Evolutionary conservation across 1,284 basidiomycete species (phyloP).

Genomic region (Neonothopanus nambi): DNA sequence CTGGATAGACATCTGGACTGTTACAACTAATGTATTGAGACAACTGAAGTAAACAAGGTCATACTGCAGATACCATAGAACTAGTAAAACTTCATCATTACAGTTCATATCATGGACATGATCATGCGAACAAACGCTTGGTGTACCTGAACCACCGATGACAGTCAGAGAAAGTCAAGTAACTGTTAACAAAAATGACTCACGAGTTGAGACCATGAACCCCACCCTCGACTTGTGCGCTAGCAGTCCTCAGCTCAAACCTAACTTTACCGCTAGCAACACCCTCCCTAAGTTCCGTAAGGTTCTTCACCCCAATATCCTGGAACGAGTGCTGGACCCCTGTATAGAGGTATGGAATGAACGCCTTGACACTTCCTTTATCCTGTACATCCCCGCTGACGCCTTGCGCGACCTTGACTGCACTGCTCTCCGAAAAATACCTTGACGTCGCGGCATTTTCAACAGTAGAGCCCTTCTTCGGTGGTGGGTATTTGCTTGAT

Average conservation of each 20-base stretch:
- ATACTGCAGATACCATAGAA: too few relatives aligned
- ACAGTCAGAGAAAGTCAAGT: neutral
- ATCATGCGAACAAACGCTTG: slow-evolving; percentile 29
- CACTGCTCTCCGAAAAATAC: slow-evolving; percentile 95
- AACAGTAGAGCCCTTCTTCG: slow-evolving; percentile 48
- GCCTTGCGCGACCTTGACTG: slow-evolving; percentile 97
- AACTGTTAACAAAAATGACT: slow-evolving; percentile 10
- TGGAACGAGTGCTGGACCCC: slow-evolving; percentile 97
- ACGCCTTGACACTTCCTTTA: slow-evolving; percentile 91
- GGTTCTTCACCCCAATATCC: slow-evolving; percentile 83
- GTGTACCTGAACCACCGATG: slow-evolving; percentile 28
- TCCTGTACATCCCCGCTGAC: slow-evolving; percentile 97
- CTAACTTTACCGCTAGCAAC: slow-evolving; percentile 72
- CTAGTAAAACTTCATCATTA: too few relatives aligned
- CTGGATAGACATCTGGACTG: too few relatives aligned
- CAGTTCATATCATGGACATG: too few relatives aligned
- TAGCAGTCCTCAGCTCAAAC: slow-evolving; percentile 94
- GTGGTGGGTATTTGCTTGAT: slow-evolving; percentile 48
- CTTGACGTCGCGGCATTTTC: slow-evolving; percentile 97
- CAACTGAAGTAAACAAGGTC: too few relatives aligned
- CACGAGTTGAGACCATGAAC: slow-evolving; percentile 92
- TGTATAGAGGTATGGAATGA: slow-evolving; percentile 89
- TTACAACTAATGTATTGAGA: too few relatives aligned
- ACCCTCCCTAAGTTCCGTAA: slow-evolving; percentile 61
- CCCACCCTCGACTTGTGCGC: slow-evolving; percentile 94